Base-by-base conservation (phyloP, 345 rosid genomes). In the Hibiscus syriacus region DNA sequence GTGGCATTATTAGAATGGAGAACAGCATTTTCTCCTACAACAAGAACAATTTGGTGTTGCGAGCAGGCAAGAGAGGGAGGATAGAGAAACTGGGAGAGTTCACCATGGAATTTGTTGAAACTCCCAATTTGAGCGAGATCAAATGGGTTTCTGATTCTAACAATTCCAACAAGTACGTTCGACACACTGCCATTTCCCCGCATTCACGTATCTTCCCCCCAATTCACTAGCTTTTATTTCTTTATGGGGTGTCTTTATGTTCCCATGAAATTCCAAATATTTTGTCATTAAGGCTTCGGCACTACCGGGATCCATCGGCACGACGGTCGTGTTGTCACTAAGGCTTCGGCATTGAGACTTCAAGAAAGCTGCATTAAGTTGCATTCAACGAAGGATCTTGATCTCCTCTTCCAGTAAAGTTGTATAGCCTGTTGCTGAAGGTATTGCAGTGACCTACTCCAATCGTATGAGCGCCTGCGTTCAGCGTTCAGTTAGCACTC, bases 61-160 rank as follows among this genome's bases (percentile, higher is more conserved):
- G 89, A 62, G 87, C 87, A 30, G 95, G 88, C 20, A 87, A 74
- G 63, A 78, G 89, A 45, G 95, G 94, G 92, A 73, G 53, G 49
- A 59, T 86, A 17, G 82, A 80, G 78, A 89, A 92, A 79, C 70
- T 78, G 0, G 96, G 92, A 1, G 94, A 88, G 49, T 83, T 86
- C 62, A 78, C 89, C 5, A 74, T 86, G 86, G 79, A 73, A 5
- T 86, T 82, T 69, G 92, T 84, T 13, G 89, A 84, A 79, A 85
- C 92, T 3, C 95, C 95, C 14, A 87, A 89, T 70, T 71, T 92
- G 77, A 83, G 96, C 32, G 88, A 92, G 81, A 92, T 87, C 20
- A 76, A 63, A 26, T 87, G 94, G 92, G 78, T 71, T 55, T 83
- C 83, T 39, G 86, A 86, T 55, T 80, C 92, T 0, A 74, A 52